phyloP scores from a whole-genome alignment of 345 rosid species.

The Corymbia maculata region DNA sequence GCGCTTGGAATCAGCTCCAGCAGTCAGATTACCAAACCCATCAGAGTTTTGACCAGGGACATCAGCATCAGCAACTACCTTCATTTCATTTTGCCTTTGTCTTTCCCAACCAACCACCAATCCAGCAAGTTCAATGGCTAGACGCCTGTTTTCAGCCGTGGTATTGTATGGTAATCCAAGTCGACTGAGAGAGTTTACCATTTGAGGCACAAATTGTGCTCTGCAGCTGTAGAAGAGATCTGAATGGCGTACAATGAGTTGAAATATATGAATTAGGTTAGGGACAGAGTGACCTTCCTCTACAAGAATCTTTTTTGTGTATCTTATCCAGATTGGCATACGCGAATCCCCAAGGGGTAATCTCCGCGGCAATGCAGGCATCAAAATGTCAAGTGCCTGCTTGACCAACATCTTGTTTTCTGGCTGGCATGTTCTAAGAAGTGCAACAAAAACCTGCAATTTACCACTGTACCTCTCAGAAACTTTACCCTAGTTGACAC shows the following conservation, averaged over 20 bases:
- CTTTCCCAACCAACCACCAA: conserved; percentile 98
- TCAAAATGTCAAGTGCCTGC: conserved; percentile 97
- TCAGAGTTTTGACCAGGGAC: conserved; percentile 43
- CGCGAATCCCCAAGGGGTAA: conserved; percentile 95
- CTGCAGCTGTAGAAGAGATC: conserved; percentile 96
- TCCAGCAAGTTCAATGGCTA: conserved; percentile 99
- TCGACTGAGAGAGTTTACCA: conserved; percentile 98
- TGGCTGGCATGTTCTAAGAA: conserved; percentile 96
- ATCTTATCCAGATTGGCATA: conserved; percentile 99
- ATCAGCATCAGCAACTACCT: conserved; percentile 59
- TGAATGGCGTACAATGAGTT: conserved; percentile 95
- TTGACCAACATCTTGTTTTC: conserved; percentile 96
- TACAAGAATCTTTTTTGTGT: conserved; percentile 93
- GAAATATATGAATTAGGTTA: conserved; percentile 96
- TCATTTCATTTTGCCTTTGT: conserved; percentile 92
- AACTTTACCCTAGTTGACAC: not conserved
- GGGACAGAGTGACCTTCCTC: conserved; percentile 98
- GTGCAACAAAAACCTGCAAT: conserved; percentile 96
- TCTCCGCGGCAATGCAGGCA: conserved; percentile 97
- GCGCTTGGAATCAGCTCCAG: conserved; percentile 63
- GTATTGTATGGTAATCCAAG: conserved; percentile 95
- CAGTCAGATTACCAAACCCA: conserved; percentile 40
- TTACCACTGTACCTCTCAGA: not conserved
- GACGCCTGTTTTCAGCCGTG: conserved; percentile 90
- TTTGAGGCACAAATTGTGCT: conserved; percentile 99